These are phyloP conservation scores for Clitopilus hobsonii DNA, from an alignment of 768 basidiomycete genomes.

Conservation along the genomic window DNA sequence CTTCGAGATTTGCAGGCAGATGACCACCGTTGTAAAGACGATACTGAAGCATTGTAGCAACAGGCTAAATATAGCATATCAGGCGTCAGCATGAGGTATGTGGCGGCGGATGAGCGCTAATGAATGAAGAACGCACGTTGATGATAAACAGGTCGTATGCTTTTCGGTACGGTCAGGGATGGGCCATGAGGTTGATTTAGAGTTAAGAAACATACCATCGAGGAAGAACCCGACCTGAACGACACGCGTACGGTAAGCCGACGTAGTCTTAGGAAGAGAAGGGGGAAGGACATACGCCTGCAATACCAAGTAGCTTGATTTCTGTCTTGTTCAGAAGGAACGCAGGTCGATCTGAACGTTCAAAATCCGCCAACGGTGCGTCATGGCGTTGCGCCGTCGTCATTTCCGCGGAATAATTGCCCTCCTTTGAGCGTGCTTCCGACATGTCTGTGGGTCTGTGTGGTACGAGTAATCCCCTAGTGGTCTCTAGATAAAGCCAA, in stretches of 20 bases:
- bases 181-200: background rate
- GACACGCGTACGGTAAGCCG: background rate
- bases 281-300: conserved; percentile 39
- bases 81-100: background rate
- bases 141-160: conserved; percentile 73
- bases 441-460: conserved; percentile 3
- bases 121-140: conserved; percentile 37
- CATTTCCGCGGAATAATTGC: background rate
- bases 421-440: background rate
- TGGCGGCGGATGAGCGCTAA: background rate
- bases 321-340: conserved; percentile 36
- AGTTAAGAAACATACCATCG: conserved; percentile 43
- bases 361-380: conserved; percentile 21
- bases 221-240: conserved; percentile 65
- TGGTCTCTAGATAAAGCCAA: background rate
- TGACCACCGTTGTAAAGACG: conserved; percentile 48
- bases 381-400: conserved; percentile 3
- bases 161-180: conserved; percentile 15
- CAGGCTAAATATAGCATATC: conserved; percentile 37
- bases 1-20: conserved; percentile 53
- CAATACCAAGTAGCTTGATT: conserved; percentile 56
- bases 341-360: conserved; percentile 19
- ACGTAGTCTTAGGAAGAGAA: background rate
- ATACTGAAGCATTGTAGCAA: conserved; percentile 64
- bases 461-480: background rate